Conservation (phyloP, 2,329 filamentous ascomycete genomes). For the Aspergillus hiratsukae region DNA sequence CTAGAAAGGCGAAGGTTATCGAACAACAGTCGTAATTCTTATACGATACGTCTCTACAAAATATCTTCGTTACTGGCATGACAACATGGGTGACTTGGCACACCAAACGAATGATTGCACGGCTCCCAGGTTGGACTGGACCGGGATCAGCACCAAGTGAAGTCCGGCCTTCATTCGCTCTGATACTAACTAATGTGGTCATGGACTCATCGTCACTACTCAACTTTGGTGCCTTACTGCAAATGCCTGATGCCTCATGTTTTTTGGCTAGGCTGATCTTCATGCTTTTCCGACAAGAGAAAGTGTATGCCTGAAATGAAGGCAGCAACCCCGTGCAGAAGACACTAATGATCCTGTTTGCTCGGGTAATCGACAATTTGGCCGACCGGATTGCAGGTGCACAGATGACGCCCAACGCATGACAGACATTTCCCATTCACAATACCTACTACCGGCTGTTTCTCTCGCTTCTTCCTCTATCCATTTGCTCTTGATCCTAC, state of each 20-base stretch:
- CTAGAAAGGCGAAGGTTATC: background rate
- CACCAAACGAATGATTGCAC: constrained; percentile 4
- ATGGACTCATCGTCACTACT: constrained; percentile 13
- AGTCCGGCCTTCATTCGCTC: constrained; percentile 3
- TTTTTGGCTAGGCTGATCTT: background rate
- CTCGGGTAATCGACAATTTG: constrained; percentile 3
- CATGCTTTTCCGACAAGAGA: background rate
- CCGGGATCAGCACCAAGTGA: constrained; percentile 12
- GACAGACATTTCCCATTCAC: background rate
- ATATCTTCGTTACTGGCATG: constrained; percentile 12
- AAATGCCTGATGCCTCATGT: constrained; percentile 5
- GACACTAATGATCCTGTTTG: constrained; percentile 4
- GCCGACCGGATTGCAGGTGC: constrained; percentile 15
- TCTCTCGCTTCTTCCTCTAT: background rate
- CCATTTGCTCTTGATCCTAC: background rate
- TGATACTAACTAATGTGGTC: constrained; percentile 12
- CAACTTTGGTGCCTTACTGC: constrained; percentile 14
- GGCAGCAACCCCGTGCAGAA: constrained; percentile 8
- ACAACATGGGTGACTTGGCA: constrained; percentile 9
- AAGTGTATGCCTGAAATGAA: constrained; percentile 6
- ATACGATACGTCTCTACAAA: background rate
- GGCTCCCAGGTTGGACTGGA: constrained; percentile 8
- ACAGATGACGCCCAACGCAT: constrained; percentile 16
- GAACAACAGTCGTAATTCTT: background rate
- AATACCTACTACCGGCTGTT: background rate